Evolutionary conservation across 2,329 filamentous ascomycete species (phyloP), one percentile per base, ranked within the genome.

Genomic region (Sporothrix brunneoviolacea): DNA sequence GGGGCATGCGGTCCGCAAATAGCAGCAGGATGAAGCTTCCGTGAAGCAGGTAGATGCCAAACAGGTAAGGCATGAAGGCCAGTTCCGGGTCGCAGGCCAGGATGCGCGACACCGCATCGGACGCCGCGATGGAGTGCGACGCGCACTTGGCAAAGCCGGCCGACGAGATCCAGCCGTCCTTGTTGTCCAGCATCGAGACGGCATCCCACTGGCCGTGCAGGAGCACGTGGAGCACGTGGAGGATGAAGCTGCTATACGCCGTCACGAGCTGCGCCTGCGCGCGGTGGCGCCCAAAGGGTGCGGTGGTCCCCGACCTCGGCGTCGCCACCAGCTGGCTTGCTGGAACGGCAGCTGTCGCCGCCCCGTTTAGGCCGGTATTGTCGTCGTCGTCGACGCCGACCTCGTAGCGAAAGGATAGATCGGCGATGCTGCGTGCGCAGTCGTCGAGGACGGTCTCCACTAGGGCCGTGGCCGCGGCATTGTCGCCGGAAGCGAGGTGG

Each of bases 61-160:
- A 75, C 3, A 76, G 62, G 55, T 75, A 76, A 1, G 74, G 72
- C 70, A 76, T 76, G 46, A 76, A 76, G 0, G 68, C 70, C 28
- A 76, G 62, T 53, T 76, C 72, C 3, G 70, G 71, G 54, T 77
- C 74, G 68, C 66, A 45, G n/a, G n/a, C n/a, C n/a, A n/a, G n/a
- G n/a, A n/a, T n/a, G n/a, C n/a, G n/a, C n/a, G n/a, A n/a, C n/a
- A n/a, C n/a, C n/a, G n/a, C n/a, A n/a, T n/a, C n/a, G n/a, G n/a
- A n/a, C n/a, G n/a, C n/a, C n/a, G n/a, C n/a, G n/a, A 76, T 70
- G 21, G 73, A 70, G 53, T 75, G 72, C 1, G 68, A 66, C 4
- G 71, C 72, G 51, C 70, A 73, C 53, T 70, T 65, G 24, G 67
- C 63, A 57, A 76, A 76, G 4, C 65, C 63, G 12, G 66, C 58